Base-by-base conservation (phyloP, 805 yeast genomes). In the Ogataea pignaliae region DNA sequence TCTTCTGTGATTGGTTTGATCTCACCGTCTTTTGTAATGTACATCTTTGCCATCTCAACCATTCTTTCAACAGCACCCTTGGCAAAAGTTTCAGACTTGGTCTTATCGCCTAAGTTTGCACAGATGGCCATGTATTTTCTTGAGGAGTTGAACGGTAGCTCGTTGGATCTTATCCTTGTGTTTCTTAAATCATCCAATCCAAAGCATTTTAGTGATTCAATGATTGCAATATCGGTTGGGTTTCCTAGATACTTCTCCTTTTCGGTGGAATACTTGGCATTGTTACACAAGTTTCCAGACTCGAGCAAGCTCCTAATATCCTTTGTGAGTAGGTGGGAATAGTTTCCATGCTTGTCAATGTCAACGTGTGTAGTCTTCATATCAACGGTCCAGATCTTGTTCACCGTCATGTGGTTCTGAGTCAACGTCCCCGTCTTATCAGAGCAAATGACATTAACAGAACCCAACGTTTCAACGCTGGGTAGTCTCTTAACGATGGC, bases 401-500 rank as follows among this genome's bases (percentile, higher is more conserved):
- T 82, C 6, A 87, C 88, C 11, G 96, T 86, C 95, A 88, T 87
- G 62, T 85, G 93, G 62, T 88, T 89, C 60, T 85, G 86, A 17
- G 97, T 89, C 53, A 89, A 73, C 10, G 96, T 89, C 48, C 93
- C 93, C 2, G 96, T 89, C 57, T 89, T 88, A 66, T 89, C 97
- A 6, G 93, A 80, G 60, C 97, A 88, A 53, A 89, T 87, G 37
- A 89, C 97, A 60, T 89, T 90, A 32, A 89, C 97, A 37, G 95
- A 86, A 6, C 97, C 97, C 51, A 90, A 75, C 9, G 97, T 90
- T 66, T 90, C 97, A 28, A 93, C 99, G 54, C 93, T 83, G 14
- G 99, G 98, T 51, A 93, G 71, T 54, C 97, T 79, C 59, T 90
- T 85, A 41, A 93, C 96, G 60, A 93, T 93, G 3, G 98, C 99